These are phyloP conservation scores for Tillandsia fasciculata DNA, from an alignment of 176 grass and related monocot genomes.

Conservation along the genomic window DNA sequence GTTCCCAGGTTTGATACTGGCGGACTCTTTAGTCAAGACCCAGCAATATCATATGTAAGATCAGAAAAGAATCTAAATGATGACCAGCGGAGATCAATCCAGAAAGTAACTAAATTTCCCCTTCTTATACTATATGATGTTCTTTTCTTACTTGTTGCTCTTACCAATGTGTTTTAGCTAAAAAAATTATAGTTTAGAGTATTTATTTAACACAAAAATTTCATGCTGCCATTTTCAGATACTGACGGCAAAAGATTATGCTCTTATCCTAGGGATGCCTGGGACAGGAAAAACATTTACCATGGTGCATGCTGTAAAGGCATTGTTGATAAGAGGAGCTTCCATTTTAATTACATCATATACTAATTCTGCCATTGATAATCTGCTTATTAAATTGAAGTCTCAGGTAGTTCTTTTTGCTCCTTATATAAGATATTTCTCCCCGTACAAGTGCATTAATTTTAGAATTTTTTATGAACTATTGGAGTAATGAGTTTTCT, in stretches of 20 bases:
- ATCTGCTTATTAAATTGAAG: conserved; percentile 94
- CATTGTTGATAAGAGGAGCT: conserved; percentile 80
- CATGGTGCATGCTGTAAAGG: conserved; percentile 96
- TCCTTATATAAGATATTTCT: conserved; percentile 2
- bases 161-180: neutral
- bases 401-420: conserved; percentile 35
- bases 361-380: conserved; percentile 99
- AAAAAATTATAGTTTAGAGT: neutral
- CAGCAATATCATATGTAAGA: conserved; percentile 66
- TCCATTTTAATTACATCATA: conserved; percentile 94
- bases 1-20: conserved; percentile 89
- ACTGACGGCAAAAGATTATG: conserved; percentile 91
- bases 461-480: neutral
- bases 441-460: neutral
- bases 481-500: too few species aligned
- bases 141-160: neutral
- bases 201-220: neutral
- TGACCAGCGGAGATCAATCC: conserved; percentile 78
- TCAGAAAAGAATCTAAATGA: conserved; percentile 68
- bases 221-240: conserved; percentile 46
- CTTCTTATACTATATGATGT: conserved; percentile 9
- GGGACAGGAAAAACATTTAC: conserved; percentile 98
- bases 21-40: conserved; percentile 85
- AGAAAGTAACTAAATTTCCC: conserved; percentile 53
- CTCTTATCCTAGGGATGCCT: conserved; percentile 97